Percentiles rank a stretch among this genome's conserved stretches.
These are phyloP conservation scores for Pseudomassariella vexata DNA, from an alignment of 2,329 filamentous ascomycete species.

Conservation along the genomic window DNA sequence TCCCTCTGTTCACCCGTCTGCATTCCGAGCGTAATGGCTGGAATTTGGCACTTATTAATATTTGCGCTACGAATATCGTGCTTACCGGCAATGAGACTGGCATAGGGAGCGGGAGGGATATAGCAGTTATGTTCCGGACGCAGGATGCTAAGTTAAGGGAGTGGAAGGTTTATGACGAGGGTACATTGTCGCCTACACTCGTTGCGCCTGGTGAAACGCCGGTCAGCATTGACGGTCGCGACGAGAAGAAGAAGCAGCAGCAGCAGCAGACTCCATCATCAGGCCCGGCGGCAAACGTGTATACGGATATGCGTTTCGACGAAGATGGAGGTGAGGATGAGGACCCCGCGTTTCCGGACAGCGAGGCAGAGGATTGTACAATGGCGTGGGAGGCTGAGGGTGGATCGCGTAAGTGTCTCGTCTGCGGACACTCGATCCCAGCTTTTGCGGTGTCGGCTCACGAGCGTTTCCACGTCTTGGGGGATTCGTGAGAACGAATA, in stretches of 20 bases:
- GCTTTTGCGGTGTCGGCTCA: conserved; percentile 55
- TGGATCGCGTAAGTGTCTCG: conserved; percentile 32
- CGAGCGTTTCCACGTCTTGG: conserved; percentile 40
- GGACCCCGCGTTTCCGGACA: too few species aligned
- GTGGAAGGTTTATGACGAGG: conserved; percentile 54
- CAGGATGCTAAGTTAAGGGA: conserved; percentile 66
- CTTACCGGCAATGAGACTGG: conserved; percentile 43
- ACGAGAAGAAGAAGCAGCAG: too few species aligned
- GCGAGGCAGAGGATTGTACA: too few species aligned
- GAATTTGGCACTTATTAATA: conserved; percentile 79
- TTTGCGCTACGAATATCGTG: conserved; percentile 83
- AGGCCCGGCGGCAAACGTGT: too few species aligned
- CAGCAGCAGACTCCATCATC: too few species aligned
- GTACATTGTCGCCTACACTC: too few species aligned
- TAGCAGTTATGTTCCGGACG: conserved; percentile 72
- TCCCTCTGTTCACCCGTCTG: conserved; percentile 69
- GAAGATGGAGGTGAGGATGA: too few species aligned
- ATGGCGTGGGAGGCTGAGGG: conserved; percentile 20
- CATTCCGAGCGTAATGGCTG: conserved; percentile 65
- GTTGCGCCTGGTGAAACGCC: too few species aligned
- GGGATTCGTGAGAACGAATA: neutral
- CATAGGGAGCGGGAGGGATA: conserved; percentile 61
- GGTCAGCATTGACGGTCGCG: too few species aligned
- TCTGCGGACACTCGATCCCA: conserved; percentile 50
- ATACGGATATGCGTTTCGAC: too few species aligned